Evolutionary conservation across 1,284 basidiomycete species (phyloP).

Genomic region (Ganoderma lingzhi): DNA sequence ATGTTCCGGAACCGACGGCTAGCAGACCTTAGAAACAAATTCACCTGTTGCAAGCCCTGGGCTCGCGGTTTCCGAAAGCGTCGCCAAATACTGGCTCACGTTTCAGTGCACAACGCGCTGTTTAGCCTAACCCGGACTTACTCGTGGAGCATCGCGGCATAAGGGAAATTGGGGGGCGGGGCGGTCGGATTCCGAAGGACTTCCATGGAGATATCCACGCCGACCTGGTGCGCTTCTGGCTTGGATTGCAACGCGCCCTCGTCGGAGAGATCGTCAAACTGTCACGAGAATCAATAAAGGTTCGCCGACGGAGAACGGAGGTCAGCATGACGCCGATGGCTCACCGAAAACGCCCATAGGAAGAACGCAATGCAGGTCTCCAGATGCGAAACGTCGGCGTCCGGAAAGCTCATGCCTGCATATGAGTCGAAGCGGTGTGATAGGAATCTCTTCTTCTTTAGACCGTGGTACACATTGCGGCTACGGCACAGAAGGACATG

Average conservation of each 20-base stretch:
- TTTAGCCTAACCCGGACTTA: slow-evolving; percentile 32
- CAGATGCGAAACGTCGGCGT: slow-evolving; percentile 51
- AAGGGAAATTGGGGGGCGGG: slow-evolving; percentile 46
- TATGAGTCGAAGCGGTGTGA: slow-evolving; percentile 49
- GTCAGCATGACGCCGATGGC: neutral
- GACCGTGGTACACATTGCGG: slow-evolving; percentile 31
- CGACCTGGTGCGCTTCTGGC: slow-evolving; percentile 48
- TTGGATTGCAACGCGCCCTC: slow-evolving; percentile 50
- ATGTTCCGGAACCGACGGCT: slow-evolving; percentile 3
- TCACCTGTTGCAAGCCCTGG: slow-evolving; percentile 45
- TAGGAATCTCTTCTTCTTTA: slow-evolving; percentile 32
- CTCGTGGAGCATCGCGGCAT: slow-evolving; percentile 53
- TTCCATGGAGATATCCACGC: slow-evolving; percentile 45
- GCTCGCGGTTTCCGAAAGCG: slow-evolving; percentile 49
- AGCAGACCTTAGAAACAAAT: slow-evolving; percentile 3
- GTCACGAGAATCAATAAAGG: neutral
- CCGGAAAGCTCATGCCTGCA: slow-evolving; percentile 51
- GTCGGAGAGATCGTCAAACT: slow-evolving; percentile 54
- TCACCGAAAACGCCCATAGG: slow-evolving; percentile 55
- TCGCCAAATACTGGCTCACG: slow-evolving; percentile 43
- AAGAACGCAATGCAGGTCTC: slow-evolving; percentile 54
- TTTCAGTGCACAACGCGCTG: slow-evolving; percentile 9
- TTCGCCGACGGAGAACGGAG: neutral
- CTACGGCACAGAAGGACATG: slow-evolving; percentile 9
- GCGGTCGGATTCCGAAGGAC: slow-evolving; percentile 41